Evolutionary conservation across 1,284 basidiomycete species (phyloP), one percentile per base, ranked within the genome.

Genomic region (Trametes polyzona): DNA sequence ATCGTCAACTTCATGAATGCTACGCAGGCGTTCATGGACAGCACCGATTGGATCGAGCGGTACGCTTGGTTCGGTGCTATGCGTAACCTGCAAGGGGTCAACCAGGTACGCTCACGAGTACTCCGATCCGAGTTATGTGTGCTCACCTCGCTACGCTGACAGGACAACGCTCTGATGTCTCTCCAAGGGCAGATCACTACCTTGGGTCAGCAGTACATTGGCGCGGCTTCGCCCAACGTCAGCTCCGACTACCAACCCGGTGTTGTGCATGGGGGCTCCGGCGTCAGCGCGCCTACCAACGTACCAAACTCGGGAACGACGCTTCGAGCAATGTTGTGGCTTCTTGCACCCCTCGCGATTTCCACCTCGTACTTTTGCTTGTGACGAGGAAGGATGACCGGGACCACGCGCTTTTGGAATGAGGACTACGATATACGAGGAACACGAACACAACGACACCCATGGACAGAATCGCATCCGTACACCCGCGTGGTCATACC

Each of bases 1-100:
- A 70, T 77, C 42, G 59, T 71, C n/a, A 49, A 68, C 23, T 76
- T 78, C 63, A 72, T 79, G 73, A 74, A 77, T 56, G 66, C 69
- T 7, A 76, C 76, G 5, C 72, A 75, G 52, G 57, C 65, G 9
- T 80, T 73, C 65, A 75, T 80, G 74, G 75, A 79, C 43, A 59
- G 48, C 16, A 73, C 75, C 2, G 62, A 66, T 19, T 80, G 75
- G 73, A 71, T 80, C 14, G 78, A 80, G 58, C 70, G 78, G 10
- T 79, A 78, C 58, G 71, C 76, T n/a, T 80, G 76, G 76, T 80
- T 77, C 55, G 78, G 77, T 6, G 76, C 76, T 11, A 77, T 77
- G 73, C 63, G 65, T 37, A 61, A 71, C 49, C 46, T 74, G 48
- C 66, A 71, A 41, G 72, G 71, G 16, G 71, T 74, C 5, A 71